Evolutionary conservation across 2,329 filamentous ascomycete species (phyloP).

Genomic region (Drechslerella stenobrocha): DNA sequence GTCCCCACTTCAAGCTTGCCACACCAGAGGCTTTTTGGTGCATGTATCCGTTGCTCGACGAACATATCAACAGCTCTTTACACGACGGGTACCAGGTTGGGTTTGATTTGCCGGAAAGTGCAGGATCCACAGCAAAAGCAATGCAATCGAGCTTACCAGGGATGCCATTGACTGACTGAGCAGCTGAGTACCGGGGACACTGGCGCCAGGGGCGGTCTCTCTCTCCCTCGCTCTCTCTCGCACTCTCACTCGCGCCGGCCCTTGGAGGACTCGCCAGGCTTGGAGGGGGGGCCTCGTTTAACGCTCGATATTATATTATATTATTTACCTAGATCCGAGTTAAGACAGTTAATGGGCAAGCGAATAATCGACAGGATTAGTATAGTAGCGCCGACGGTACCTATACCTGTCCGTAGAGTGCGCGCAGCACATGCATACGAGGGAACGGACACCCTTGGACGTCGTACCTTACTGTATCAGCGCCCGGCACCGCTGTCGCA

Average conservation of each 20-base stretch:
- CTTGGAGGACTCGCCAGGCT: conserved; percentile 39
- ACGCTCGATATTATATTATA: conserved; percentile 36
- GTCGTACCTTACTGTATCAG: too few relatives aligned
- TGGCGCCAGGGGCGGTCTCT: conserved; percentile 37
- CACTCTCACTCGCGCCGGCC: conserved; percentile 25
- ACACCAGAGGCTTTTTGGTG: conserved; percentile 44
- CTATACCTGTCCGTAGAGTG: background rate
- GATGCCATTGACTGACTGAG: conserved; percentile 11
- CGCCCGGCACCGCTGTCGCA: too few relatives aligned
- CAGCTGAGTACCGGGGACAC: conserved; percentile 30
- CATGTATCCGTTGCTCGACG: conserved; percentile 45
- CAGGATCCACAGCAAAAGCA: conserved; percentile 39
- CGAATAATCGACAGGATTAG: conserved; percentile 24
- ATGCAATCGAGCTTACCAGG: conserved; percentile 44
- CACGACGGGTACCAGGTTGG: conserved; percentile 41
- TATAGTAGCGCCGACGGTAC: background rate
- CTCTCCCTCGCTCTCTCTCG: too few relatives aligned
- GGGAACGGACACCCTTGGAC: too few relatives aligned
- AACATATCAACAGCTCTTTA: conserved; percentile 32
- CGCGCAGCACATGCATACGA: too few relatives aligned
- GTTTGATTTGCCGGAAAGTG: conserved; percentile 46
- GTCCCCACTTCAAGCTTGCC: conserved; percentile 48
- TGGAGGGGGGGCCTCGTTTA: conserved; percentile 42
- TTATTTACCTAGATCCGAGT: conserved; percentile 48
- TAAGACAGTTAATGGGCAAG: conserved; percentile 48